Base-by-base conservation (phyloP, 768 basidiomycete genomes). In the Mycena pura region DNA sequence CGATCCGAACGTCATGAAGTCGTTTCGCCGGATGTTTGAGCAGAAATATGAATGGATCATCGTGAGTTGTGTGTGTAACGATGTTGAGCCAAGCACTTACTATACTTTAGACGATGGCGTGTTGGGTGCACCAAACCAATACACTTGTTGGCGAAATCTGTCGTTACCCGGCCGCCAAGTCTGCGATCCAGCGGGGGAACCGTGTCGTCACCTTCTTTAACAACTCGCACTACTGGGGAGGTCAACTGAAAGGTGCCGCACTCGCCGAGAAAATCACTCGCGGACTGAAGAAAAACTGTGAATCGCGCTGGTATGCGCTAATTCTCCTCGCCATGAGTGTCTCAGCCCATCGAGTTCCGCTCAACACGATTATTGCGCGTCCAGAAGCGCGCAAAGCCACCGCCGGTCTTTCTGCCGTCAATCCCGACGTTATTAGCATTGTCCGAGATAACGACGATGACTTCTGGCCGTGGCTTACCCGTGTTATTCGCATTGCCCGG, bases 1-100 rank as follows among this genome's bases (percentile, higher is more conserved):
- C 49, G 74, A 76, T 63, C 74, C 75, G 17, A 72, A 69, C 4
- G 62, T 67, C 0, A 77, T 77, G 76, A 66, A 69, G 47, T 41
- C 69, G 4, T 73, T 72, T 25, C 40, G 65, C 4, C 9, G 49
- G 15, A 66, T 69, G 25, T 70, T 66, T 24, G 21, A 65, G 32
- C 22, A 31, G 5, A 56, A 68, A 29, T 72, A 57, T 46, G 39
- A 34, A 25, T 74, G 73, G 74, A 34, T 73, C 36, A 50, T 76
- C 22, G n/a, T n/a, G n/a, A n/a, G n/a, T n/a, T n/a, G n/a, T n/a
- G n/a, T n/a, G n/a, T n/a, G n/a, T n/a, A n/a, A n/a, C n/a, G n/a
- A n/a, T n/a, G n/a, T n/a, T n/a, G n/a, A n/a, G n/a, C n/a, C n/a
- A n/a, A n/a, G n/a, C n/a, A n/a, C n/a, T n/a, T n/a, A n/a, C n/a